A percentile compares a stretch with the other conserved stretches of the same genome.
These are phyloP conservation scores for Trametes polyzona DNA, from an alignment of 1,284 basidiomycete species.

Conservation along the genomic window DNA sequence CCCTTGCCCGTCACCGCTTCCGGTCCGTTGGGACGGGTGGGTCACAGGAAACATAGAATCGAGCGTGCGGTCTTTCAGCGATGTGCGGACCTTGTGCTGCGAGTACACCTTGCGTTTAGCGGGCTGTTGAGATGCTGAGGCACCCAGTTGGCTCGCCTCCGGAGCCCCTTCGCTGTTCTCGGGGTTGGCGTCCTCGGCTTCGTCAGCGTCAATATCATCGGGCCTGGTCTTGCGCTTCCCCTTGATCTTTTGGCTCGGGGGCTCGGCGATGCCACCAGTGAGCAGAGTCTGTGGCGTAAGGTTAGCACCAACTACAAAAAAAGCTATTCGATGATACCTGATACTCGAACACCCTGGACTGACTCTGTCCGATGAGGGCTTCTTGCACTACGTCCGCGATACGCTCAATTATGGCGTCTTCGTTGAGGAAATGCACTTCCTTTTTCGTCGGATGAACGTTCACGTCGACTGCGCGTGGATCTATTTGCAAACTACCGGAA, in stretches of 20 bases:
- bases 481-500: slow-evolving; percentile 70
- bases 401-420: slow-evolving; percentile 85
- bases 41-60: slow-evolving; percentile 88
- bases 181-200: slow-evolving; percentile 5
- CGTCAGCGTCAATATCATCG: slow-evolving; percentile 40
- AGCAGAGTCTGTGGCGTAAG: slow-evolving; percentile 55
- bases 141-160: no score
- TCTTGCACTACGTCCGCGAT: slow-evolving; percentile 79
- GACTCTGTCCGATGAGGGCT: slow-evolving; percentile 67
- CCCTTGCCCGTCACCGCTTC: slow-evolving; percentile 8
- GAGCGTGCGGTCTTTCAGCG: slow-evolving; percentile 84
- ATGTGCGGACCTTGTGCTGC: slow-evolving; percentile 93
- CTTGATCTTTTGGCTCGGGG: slow-evolving; percentile 50
- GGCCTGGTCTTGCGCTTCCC: slow-evolving; percentile 42
- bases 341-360: slow-evolving; percentile 79
- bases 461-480: slow-evolving; percentile 91
- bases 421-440: slow-evolving; percentile 94
- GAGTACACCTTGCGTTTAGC: slow-evolving; percentile 57
- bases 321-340: slow-evolving; percentile 57
- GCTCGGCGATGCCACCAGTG: slow-evolving; percentile 51
- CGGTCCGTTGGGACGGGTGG: slow-evolving; percentile 48
- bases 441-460: slow-evolving; percentile 99
- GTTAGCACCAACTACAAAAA: background rate
- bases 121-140: slow-evolving; percentile 9
- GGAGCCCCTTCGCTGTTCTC: background rate